A percentile compares a stretch with the other conserved stretches of the same genome.
These are phyloP conservation scores for Citrus mangshanensis DNA, from an alignment of 345 rosid genomes.

Conservation along the genomic window DNA sequence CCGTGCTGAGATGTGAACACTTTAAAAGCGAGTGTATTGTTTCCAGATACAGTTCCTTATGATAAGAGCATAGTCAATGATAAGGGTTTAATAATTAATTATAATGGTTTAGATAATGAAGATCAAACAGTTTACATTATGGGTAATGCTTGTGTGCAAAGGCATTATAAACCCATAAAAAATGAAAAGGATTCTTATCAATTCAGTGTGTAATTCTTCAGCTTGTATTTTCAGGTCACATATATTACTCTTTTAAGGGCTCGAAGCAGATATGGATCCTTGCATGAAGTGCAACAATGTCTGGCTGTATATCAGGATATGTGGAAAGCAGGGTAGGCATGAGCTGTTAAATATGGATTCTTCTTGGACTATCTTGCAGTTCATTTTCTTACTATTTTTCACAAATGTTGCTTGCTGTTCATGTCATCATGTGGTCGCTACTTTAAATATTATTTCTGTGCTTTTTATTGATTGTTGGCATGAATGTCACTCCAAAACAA, in stretches of 20 bases:
- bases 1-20: background rate
- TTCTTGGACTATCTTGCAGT: background rate
- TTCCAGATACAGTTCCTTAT: background rate
- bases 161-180: background rate
- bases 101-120: background rate
- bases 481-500: background rate
- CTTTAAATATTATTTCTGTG: background rate
- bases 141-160: background rate
- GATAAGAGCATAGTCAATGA: background rate
- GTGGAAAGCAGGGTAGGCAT: constrained; percentile 87
- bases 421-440: background rate
- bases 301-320: constrained; percentile 82
- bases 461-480: background rate
- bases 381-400: background rate
- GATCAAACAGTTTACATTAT: background rate
- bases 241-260: constrained; percentile 82
- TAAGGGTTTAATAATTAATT: background rate
- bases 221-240: constrained; percentile 57
- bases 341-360: background rate
- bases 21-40: background rate
- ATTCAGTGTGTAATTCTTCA: background rate
- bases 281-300: constrained; percentile 82
- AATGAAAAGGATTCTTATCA: background rate
- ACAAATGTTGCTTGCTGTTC: background rate
- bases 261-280: constrained; percentile 75